Base-by-base conservation (phyloP, 441 rosid species). In the Populus hybrid region DNA sequence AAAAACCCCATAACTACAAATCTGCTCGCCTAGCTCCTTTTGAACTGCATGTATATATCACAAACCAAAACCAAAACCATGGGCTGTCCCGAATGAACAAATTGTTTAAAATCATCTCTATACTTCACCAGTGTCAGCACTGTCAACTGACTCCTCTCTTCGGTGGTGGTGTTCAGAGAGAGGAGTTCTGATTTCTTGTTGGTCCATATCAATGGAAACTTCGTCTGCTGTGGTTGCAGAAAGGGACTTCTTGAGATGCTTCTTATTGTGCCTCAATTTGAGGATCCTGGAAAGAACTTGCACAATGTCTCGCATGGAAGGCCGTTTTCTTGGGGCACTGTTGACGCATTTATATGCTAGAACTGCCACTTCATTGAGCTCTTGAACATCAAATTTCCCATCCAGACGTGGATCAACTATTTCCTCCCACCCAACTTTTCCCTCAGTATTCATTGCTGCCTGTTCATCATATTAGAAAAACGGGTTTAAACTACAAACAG, bases 391-490 rank as follows among this genome's bases (percentile, higher is more conserved):
- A 18, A 90, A 92, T 72, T 82, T 89, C 28, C 98, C 97, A 11
- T 91, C 98, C 46, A 96, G 82, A 24, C 89, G 85, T 5, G 96
- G 88, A 82, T 96, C 98, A 74, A 81, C 96, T 5, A 96, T 90
- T 90, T 96, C 99, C 82, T 96, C 98, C 99, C 99, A 94, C 59
- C 98, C 98, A 1, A 85, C 90, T 80, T 89, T 92, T 23, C 93
- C 98, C 38, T 91, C 99, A 0, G 88, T 80, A 75, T 87, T 85
- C 97, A 96, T 90, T 6, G 99, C 98, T 1, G 98, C 99, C 99
- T 96, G 72, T 77, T 67, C 69, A 65, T 64, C n/a, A 16, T 67
- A 30, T 69, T 18, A 66, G 18, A 26, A 24, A 10, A 20, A 53
- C 12, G 24, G 34, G n/a, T 26, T 38, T 14, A 28, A 28, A 69